Evolutionary conservation across 192 early-diverging fungal genomes (phyloP).

Genomic region (Phlyctochytrium bullatum): DNA sequence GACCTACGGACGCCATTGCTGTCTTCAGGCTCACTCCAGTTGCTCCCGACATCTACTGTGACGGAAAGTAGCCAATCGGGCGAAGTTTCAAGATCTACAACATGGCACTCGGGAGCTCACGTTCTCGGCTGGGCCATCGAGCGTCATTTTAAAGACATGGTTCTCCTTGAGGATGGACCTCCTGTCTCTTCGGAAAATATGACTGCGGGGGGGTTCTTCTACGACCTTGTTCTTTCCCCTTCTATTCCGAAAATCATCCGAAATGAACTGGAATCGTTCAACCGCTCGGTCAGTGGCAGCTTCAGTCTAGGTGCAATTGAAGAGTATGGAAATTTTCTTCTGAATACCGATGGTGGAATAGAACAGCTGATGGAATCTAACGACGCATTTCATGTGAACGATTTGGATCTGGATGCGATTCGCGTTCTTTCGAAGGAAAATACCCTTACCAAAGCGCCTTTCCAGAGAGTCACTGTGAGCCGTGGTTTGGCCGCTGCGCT

Average conservation of each 20-base stretch:
- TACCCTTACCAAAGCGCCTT: constrained; percentile 49
- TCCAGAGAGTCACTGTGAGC: constrained; percentile 64
- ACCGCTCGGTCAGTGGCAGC: too few relatives aligned
- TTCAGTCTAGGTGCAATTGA: too few relatives aligned
- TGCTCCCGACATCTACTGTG: constrained; percentile 3
- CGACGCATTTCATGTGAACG: constrained; percentile 52
- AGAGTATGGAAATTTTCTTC: too few relatives aligned
- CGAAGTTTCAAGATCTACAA: constrained; percentile 9
- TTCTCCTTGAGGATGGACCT: constrained; percentile 71
- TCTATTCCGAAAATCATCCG: constrained; percentile 15
- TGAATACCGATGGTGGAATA: too few relatives aligned
- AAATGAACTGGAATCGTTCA: constrained; percentile 16
- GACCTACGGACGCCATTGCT: constrained; percentile 24
- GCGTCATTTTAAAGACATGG: constrained; percentile 61
- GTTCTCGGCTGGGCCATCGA: constrained; percentile 67
- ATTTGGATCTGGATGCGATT: constrained; percentile 45
- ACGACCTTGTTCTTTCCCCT: constrained; percentile 62
- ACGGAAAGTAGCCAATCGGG: not conserved
- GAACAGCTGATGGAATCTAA: too few relatives aligned
- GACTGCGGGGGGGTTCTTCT: constrained; percentile 74
- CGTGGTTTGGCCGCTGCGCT: constrained; percentile 58
- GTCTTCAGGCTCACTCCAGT: constrained; percentile 3
- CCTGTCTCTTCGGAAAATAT: constrained; percentile 22
- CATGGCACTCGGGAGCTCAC: constrained; percentile 42
- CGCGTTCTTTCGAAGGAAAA: constrained; percentile 42